Conservation (phyloP, 208 protist genomes). For the Naegleria gruberi region DNA sequence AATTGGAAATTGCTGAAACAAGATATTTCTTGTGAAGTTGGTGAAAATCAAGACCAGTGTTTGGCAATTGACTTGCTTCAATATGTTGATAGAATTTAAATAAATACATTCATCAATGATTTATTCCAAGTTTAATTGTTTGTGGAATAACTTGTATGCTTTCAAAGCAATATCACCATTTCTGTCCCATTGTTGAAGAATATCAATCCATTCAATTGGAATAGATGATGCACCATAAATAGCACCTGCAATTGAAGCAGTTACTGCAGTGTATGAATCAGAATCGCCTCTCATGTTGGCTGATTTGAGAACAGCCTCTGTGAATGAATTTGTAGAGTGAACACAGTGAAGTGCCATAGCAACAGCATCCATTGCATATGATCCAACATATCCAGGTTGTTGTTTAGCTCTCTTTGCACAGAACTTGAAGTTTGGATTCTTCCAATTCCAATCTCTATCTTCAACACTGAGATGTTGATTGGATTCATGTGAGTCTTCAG, state of each 20-base stretch:
- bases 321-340: conserved; percentile 30
- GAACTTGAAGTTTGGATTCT: conserved; percentile 31
- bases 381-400: conserved; percentile 32
- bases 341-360: conserved; percentile 39
- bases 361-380: conserved; percentile 39
- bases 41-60: too few relatives aligned
- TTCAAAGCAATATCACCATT: conserved; percentile 27
- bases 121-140: background rate
- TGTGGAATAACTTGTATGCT: conserved; percentile 28
- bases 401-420: background rate
- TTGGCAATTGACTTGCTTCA: too few relatives aligned
- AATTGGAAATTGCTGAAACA: too few relatives aligned
- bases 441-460: conserved; percentile 33
- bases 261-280: conserved; percentile 32
- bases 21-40: too few relatives aligned
- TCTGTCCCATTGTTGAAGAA: background rate
- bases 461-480: background rate
- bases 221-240: conserved; percentile 11
- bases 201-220: background rate
- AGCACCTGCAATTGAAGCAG: conserved; percentile 31
- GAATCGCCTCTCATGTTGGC: conserved; percentile 36
- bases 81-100: too few relatives aligned
- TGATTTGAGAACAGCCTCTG: conserved; percentile 20
- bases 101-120: too few relatives aligned
- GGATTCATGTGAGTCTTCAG: background rate